phyloP scores from a whole-genome alignment of 805 yeast genomes.

The Candida coleopterorum region DNA sequence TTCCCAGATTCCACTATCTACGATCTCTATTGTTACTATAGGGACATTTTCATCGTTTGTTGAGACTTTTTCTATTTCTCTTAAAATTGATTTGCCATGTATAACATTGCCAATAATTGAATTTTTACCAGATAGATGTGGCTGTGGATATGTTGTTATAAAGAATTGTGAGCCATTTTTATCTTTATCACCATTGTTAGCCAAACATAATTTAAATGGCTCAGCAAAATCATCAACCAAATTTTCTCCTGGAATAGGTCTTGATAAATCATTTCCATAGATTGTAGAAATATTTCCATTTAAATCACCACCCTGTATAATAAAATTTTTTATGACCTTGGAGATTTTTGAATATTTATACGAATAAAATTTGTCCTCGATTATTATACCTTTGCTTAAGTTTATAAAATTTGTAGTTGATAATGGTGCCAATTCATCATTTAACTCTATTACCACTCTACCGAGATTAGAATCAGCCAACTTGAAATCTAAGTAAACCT shows the following conservation, averaged over 20 bases:
- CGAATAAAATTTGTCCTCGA: conserved; percentile 18
- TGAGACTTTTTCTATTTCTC: conserved; percentile 53
- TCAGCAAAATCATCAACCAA: conserved; percentile 23
- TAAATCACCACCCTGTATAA: conserved; percentile 66
- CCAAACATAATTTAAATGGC: conserved; percentile 58
- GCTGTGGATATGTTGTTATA: conserved; percentile 62
- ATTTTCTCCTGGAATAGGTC: conserved; percentile 50
- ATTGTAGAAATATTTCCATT: conserved; percentile 29
- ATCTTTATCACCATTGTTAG: conserved; percentile 46
- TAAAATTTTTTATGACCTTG: conserved; percentile 62
- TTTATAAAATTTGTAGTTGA: conserved; percentile 47
- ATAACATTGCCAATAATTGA: conserved; percentile 71
- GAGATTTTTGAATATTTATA: conserved; percentile 51
- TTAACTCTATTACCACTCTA: conserved; percentile 57
- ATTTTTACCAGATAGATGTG: conserved; percentile 74
- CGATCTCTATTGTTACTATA: conserved; percentile 30
- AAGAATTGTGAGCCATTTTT: conserved; percentile 67
- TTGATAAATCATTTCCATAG: conserved; percentile 22
- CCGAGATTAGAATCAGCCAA: conserved; percentile 44
- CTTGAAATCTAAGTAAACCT: conserved; percentile 48
- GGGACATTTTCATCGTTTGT: conserved; percentile 42
- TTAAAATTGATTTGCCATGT: conserved; percentile 63
- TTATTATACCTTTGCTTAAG: conserved; percentile 34
- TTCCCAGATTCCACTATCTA: conserved; percentile 61
- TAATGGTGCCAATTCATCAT: conserved; percentile 48